Percentiles rank a stretch among this genome's conserved stretches.
These are phyloP conservation scores for Lactarius sanguifluus DNA, from an alignment of 768 basidiomycete genomes.

Conservation along the genomic window DNA sequence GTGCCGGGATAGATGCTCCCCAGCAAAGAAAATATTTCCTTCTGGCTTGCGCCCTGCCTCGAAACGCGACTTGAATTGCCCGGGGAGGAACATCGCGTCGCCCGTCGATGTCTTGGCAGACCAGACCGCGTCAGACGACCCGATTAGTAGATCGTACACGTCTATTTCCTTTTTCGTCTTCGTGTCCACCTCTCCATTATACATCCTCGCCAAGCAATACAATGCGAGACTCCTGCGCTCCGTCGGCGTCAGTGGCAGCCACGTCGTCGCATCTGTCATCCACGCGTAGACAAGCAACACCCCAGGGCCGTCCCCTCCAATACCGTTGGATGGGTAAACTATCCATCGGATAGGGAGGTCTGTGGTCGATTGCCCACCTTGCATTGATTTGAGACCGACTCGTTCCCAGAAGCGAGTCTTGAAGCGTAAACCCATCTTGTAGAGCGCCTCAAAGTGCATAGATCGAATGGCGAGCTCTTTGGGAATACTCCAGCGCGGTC, in stretches of 20 bases:
- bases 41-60: constrained; percentile 31
- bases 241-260: constrained; percentile 29
- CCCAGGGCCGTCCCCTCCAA: constrained; percentile 31
- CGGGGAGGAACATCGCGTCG: constrained; percentile 36
- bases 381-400: background rate
- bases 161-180: constrained; percentile 19
- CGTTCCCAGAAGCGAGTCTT: constrained; percentile 31
- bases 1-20: constrained; percentile 35
- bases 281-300: constrained; percentile 33
- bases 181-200: constrained; percentile 23
- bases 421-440: constrained; percentile 32
- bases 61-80: constrained; percentile 32
- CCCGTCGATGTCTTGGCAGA: constrained; percentile 31
- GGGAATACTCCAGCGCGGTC: constrained; percentile 26
- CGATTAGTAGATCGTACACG: constrained; percentile 31
- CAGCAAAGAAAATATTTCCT: constrained; percentile 33
- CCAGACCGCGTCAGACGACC: constrained; percentile 32
- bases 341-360: constrained; percentile 29
- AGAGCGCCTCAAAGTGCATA: constrained; percentile 33
- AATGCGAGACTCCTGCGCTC: constrained; percentile 31
- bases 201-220: constrained; percentile 29
- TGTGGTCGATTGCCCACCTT: constrained; percentile 29
- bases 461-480: constrained; percentile 32
- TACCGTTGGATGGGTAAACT: constrained; percentile 27
- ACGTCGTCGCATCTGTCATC: constrained; percentile 32